phyloP scores from a whole-genome alignment of 139 green algal species.

The Tetraselmis striata region DNA sequence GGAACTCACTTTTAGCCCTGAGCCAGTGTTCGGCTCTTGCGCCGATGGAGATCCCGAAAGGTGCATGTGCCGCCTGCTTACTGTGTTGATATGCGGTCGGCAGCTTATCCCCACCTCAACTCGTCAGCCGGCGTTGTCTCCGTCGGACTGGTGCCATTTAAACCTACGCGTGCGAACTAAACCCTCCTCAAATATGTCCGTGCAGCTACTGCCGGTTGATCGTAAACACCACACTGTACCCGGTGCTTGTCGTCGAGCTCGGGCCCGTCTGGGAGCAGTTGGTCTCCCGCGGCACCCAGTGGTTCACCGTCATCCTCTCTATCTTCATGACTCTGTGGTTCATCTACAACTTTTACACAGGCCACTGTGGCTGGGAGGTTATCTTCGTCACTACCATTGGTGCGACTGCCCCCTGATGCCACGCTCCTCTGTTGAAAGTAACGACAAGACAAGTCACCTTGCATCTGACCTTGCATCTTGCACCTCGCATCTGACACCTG shows the following conservation, averaged over 20 bases:
- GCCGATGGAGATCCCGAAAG: neutral
- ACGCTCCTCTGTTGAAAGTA: too few species aligned
- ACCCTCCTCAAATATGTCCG: neutral
- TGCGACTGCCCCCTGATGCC: too few species aligned
- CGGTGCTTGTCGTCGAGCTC: neutral
- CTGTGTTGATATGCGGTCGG: neutral
- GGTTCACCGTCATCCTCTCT: neutral
- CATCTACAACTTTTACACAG: neutral
- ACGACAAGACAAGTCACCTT: too few species aligned
- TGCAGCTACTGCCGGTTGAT: neutral
- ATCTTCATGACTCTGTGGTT: neutral
- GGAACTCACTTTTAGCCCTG: neutral
- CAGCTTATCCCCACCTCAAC: neutral
- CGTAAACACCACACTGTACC: neutral
- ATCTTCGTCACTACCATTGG: neutral
- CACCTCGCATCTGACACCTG: too few species aligned
- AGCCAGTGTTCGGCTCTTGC: neutral
- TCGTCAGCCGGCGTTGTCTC: neutral
- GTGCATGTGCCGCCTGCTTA: neutral
- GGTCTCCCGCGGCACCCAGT: neutral
- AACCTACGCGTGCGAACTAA: neutral
- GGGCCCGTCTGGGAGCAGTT: neutral
- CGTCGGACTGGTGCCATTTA: neutral
- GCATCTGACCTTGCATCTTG: too few species aligned
- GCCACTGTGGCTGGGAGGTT: slow-evolving; percentile 8